phyloP scores from a whole-genome alignment of 345 rosid genomes.

The Boechera stricta region DNA sequence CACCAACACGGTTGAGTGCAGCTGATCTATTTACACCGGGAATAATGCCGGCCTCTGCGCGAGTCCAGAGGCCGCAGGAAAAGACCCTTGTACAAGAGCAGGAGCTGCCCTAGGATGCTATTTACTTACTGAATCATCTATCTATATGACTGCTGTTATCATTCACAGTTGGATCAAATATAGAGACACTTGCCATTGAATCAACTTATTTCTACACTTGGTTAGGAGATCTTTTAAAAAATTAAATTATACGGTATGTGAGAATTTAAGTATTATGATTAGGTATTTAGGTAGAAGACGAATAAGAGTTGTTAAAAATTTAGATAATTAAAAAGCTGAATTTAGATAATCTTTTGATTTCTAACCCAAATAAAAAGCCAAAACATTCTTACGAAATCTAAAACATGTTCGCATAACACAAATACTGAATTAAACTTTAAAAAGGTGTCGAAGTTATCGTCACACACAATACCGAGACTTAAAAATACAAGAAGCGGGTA shows the following conservation, averaged over 20 bases:
- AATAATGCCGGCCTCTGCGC: too few species aligned
- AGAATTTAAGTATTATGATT: too few species aligned
- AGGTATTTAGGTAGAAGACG: too few species aligned
- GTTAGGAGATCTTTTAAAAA: too few species aligned
- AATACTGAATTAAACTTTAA: neutral
- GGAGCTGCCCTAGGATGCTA: conserved; percentile 39
- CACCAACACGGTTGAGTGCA: too few species aligned
- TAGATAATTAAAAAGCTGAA: too few species aligned
- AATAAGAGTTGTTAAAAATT: too few species aligned
- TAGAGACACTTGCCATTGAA: conserved; percentile 36
- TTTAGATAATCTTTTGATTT: too few species aligned
- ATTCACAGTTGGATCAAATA: conserved; percentile 43
- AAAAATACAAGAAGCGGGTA: conserved; percentile 1
- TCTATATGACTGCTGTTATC: conserved; percentile 16
- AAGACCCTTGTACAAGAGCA: too few species aligned
- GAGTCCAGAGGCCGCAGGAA: too few species aligned
- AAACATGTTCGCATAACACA: conserved; percentile 13
- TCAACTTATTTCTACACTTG: neutral
- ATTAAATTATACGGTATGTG: too few species aligned
- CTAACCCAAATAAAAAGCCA: neutral
- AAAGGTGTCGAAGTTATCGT: neutral
- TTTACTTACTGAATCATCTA: conserved; percentile 43
- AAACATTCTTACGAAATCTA: conserved; percentile 16
- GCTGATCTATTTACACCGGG: too few species aligned
- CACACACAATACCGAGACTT: neutral